Percentiles rank a stretch among this genome's conserved stretches.
These are phyloP conservation scores for Actinidia chinensis DNA, from an alignment of 179 eudicot species.

Conservation along the genomic window DNA sequence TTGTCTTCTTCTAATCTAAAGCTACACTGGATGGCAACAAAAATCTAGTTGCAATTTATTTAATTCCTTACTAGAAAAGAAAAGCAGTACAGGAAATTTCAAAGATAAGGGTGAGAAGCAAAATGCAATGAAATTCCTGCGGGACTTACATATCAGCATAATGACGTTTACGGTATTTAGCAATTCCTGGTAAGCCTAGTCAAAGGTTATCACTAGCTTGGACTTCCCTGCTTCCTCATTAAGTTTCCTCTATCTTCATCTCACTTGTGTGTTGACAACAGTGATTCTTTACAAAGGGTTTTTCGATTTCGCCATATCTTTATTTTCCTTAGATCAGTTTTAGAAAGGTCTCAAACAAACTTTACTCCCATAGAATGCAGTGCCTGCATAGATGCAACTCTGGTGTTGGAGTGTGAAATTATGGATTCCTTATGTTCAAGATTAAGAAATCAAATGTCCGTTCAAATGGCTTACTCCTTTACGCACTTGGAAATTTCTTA, in stretches of 20 bases:
- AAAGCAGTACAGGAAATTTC: background rate
- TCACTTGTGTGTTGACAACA: constrained; percentile 76
- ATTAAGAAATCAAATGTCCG: constrained; percentile 1
- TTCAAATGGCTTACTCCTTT: constrained; percentile 56
- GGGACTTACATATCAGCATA: constrained; percentile 83
- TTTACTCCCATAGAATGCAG: constrained; percentile 84
- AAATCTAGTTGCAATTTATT: background rate
- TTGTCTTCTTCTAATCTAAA: constrained; percentile 79
- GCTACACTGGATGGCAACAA: constrained; percentile 57
- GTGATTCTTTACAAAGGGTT: constrained; percentile 91
- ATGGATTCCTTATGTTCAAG: background rate
- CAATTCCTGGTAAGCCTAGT: constrained; percentile 64
- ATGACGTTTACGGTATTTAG: constrained; percentile 57
- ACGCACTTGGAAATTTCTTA: constrained; percentile 96
- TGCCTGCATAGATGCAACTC: constrained; percentile 50
- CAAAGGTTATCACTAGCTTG: constrained; percentile 63
- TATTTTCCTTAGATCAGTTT: constrained; percentile 95
- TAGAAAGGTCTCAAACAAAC: constrained; percentile 75
- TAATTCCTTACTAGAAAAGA: no score
- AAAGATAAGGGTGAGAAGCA: background rate
- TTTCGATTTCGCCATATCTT: constrained; percentile 86
- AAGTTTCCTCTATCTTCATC: constrained; percentile 59
- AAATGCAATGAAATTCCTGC: constrained; percentile 2
- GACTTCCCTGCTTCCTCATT: constrained; percentile 59
- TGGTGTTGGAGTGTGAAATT: background rate